Percentiles rank a stretch among this genome's conserved stretches.
Evolutionary conservation across 2,329 filamentous ascomycete species (phyloP).

Genomic region (Penicillium italicum): DNA sequence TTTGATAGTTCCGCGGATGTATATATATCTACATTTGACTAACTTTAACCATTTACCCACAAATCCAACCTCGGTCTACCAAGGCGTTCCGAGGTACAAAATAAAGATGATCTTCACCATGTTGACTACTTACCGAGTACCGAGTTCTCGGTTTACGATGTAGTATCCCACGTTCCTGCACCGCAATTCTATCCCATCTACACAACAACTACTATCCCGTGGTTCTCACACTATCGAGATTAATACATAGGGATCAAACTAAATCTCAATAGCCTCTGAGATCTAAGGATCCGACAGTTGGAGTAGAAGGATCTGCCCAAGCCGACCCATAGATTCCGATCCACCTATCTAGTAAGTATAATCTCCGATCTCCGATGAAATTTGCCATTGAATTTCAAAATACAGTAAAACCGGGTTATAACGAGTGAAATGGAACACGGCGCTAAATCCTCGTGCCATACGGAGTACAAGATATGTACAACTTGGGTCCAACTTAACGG

Average conservation of each 20-base stretch:
- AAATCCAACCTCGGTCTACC: neutral
- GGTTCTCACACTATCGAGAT: neutral
- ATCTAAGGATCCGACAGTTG: neutral
- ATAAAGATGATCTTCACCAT: neutral
- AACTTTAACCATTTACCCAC: too few species aligned
- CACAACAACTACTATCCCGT: neutral
- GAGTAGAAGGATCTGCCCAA: neutral
- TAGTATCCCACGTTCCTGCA: neutral
- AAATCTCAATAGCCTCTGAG: neutral
- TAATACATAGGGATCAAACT: neutral
- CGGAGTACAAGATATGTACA: too few species aligned
- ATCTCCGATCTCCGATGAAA: neutral
- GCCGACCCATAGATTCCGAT: neutral
- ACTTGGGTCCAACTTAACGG: too few species aligned
- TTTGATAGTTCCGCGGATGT: neutral
- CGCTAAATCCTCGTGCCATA: too few species aligned
- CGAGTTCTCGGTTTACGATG: neutral
- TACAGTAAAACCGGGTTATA: too few species aligned
- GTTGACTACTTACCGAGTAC: neutral
- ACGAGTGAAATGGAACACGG: too few species aligned
- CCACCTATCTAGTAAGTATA: neutral
- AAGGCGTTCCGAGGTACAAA: neutral
- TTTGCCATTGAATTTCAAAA: neutral
- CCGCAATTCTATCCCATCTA: neutral
- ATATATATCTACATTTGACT: too few species aligned